A percentile compares a stretch with the other conserved stretches of the same genome.
Conservation (phyloP, 306 rosid species). For the Prunus padus region DNA sequence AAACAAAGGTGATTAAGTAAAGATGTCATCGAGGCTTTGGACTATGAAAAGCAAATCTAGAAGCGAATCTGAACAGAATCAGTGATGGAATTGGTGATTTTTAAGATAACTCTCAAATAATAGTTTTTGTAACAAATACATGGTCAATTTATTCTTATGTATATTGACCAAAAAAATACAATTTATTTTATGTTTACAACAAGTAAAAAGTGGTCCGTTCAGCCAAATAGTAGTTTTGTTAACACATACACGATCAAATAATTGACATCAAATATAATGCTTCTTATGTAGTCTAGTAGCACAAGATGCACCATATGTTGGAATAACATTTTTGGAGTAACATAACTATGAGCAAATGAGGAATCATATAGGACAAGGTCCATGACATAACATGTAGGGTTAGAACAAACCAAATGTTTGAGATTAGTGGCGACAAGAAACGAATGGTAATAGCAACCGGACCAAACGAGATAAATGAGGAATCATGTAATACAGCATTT, state of each 20-base stretch:
- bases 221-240: too few species aligned
- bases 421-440: background rate
- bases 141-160: too few species aligned
- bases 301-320: background rate
- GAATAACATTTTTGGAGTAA: background rate
- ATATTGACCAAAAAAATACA: too few species aligned
- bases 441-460: background rate
- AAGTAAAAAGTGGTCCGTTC: too few species aligned
- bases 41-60: background rate
- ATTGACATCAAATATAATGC: too few species aligned
- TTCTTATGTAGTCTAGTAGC: background rate
- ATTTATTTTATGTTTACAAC: too few species aligned
- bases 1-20: background rate
- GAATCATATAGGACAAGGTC: background rate
- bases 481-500: too few species aligned
- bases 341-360: background rate
- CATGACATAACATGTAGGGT: background rate
- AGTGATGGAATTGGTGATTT: too few species aligned
- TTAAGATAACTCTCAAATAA: too few species aligned
- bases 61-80: background rate
- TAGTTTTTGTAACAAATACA: too few species aligned
- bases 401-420: background rate
- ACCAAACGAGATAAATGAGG: background rate
- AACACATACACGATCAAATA: too few species aligned
- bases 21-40: background rate